Conservation (phyloP, 2,329 filamentous ascomycete species). For the Rutstroemia sp. region DNA sequence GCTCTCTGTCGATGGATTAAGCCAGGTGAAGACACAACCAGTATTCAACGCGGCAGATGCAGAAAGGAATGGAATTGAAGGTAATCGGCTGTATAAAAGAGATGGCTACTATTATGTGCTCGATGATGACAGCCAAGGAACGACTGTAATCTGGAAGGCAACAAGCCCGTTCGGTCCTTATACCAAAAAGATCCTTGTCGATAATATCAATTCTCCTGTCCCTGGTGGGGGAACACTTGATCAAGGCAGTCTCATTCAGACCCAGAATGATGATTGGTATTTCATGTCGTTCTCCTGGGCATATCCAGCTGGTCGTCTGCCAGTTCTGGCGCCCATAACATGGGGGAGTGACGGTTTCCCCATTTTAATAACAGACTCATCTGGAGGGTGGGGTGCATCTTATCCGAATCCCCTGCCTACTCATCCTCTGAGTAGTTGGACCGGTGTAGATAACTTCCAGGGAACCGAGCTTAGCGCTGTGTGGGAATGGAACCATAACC, state of each 20-base stretch:
- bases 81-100: conserved; percentile 46
- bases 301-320: conserved; percentile 50
- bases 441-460: no score
- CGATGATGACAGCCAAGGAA: conserved; percentile 37
- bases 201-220: conserved; percentile 30
- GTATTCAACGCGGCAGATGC: no score
- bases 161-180: conserved; percentile 47
- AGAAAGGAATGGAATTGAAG: no score
- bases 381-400: no score
- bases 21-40: no score
- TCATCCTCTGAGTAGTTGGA: no score
- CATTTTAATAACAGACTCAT: no score
- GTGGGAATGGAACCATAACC: no score
- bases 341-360: no score
- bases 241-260: conserved; percentile 50
- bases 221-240: conserved; percentile 39
- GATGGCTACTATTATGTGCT: conserved; percentile 51
- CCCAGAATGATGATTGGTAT: conserved; percentile 46
- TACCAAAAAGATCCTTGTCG: not conserved
- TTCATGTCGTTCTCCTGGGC: conserved; percentile 50
- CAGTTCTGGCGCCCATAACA: conserved; percentile 30
- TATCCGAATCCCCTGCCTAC: no score
- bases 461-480: no score
- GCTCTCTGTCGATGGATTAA: no score
- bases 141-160: conserved; percentile 43